Evolutionary conservation across 1,139 yeast species (phyloP).

Genomic region (Nakaseomyces kungkrabaensis): DNA sequence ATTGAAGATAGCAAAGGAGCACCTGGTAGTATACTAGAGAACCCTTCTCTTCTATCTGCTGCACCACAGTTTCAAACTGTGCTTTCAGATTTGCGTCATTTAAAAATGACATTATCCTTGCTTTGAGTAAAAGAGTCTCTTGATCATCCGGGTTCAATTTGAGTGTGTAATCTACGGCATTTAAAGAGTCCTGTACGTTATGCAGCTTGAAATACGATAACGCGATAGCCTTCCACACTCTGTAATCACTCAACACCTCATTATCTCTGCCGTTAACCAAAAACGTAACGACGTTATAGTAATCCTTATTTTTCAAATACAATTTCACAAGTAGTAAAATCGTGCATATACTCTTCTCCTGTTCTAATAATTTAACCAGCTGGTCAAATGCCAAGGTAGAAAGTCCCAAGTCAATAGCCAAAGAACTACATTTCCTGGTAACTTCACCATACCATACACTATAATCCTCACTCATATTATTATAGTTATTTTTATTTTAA

Average conservation of each 20-base stretch:
- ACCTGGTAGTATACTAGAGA: not conserved
- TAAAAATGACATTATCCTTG: constrained; percentile 1
- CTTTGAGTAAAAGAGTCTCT: not conserved
- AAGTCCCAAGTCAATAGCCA: constrained; percentile 1
- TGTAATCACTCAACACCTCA: not conserved
- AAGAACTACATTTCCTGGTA: constrained; percentile 1
- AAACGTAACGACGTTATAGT: not conserved
- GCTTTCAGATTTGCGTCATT: not conserved
- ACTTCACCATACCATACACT: constrained; percentile 1
- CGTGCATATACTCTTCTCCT: constrained; percentile 1
- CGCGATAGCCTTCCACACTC: constrained; percentile 3
- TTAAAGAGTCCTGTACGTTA: constrained; percentile 1
- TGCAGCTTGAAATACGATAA: constrained; percentile 1
- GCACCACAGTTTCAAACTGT: not conserved
- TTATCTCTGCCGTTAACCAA: constrained; percentile 2
- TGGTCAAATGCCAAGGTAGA: constrained; percentile 1
- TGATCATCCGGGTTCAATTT: not conserved
- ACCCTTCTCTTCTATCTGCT: not conserved
- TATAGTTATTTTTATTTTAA: not conserved
- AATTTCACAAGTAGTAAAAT: not conserved
- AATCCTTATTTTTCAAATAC: not conserved
- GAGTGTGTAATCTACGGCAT: constrained; percentile 1
- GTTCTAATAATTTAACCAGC: not conserved
- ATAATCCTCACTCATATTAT: constrained; percentile 1
- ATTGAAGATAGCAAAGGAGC: not conserved